phyloP scores from a whole-genome alignment of 2,329 filamentous ascomycete species.

The Epicoccum sorghinum region DNA sequence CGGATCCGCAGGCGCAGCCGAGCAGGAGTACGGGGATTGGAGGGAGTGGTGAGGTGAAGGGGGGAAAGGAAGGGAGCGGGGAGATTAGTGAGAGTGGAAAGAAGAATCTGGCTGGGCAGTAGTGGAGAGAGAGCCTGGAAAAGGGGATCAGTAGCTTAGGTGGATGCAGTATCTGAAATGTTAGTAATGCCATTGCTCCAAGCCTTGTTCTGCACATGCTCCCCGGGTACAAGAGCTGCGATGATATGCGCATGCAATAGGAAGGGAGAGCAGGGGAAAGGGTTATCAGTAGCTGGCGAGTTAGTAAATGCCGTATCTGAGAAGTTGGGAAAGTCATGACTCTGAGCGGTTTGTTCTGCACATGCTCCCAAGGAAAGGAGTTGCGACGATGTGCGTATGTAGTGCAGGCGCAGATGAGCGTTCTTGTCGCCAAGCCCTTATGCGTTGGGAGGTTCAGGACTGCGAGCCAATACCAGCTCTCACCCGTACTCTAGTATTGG shows the following conservation, averaged over 20 bases:
- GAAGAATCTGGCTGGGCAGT: conserved; percentile 13
- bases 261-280: background rate
- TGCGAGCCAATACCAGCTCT: conserved; percentile 1
- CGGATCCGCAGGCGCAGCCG: conserved; percentile 42
- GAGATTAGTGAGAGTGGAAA: conserved; percentile 22
- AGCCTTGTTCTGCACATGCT: too few relatives aligned
- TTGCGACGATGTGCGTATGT: background rate
- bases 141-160: background rate
- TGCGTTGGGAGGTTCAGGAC: background rate
- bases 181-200: background rate
- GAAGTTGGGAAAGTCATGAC: background rate
- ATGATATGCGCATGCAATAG: background rate
- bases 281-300: too few relatives aligned
- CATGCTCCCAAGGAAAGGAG: too few relatives aligned
- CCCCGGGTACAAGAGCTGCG: too few relatives aligned
- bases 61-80: conserved; percentile 37
- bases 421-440: conserved; percentile 8
- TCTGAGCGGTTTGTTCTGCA: background rate
- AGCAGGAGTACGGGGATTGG: conserved; percentile 44
- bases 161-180: background rate
- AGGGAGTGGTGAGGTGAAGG: conserved; percentile 33
- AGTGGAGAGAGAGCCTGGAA: background rate
- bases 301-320: background rate
- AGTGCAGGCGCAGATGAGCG: background rate
- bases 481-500: background rate